These are phyloP conservation scores for Albifimbria verrucaria DNA, from an alignment of 2,329 filamentous ascomycete species.

Conservation along the genomic window DNA sequence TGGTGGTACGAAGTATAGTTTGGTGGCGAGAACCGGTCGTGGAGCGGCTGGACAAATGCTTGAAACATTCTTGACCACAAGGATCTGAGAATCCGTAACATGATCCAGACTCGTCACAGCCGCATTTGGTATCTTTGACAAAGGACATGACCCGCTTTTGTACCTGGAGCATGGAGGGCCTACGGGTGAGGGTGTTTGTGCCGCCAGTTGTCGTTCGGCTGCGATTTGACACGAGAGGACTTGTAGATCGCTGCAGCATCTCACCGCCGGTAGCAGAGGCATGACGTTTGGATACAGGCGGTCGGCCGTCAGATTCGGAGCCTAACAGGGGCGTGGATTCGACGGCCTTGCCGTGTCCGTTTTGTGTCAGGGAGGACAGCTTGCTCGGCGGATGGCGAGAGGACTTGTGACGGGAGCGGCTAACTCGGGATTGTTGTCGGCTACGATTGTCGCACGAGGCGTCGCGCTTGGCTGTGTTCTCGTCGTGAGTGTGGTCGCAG, in stretches of 20 bases:
- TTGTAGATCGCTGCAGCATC: conserved; percentile 21
- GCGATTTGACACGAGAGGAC: conserved; percentile 17
- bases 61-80: conserved; percentile 64
- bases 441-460: conserved; percentile 15
- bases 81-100: conserved; percentile 65
- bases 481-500: conserved; percentile 71
- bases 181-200: conserved; percentile 31
- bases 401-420: conserved; percentile 26
- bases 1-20: conserved; percentile 39
- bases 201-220: conserved; percentile 23
- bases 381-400: conserved; percentile 17
- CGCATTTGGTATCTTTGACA: conserved; percentile 60
- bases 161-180: conserved; percentile 53
- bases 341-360: conserved; percentile 18
- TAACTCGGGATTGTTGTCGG: conserved; percentile 26
- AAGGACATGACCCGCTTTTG: conserved; percentile 60
- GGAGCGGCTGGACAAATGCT: conserved; percentile 45
- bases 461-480: conserved; percentile 34
- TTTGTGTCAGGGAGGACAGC: conserved; percentile 12
- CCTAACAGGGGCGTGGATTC: conserved; percentile 51
- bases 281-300: conserved; percentile 22
- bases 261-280: conserved; percentile 25
- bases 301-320: conserved; percentile 20
- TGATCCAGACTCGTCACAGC: conserved; percentile 58
- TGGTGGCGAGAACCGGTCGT: conserved; percentile 29